Conservation (phyloP, 768 basidiomycete species). For the Mrakia hoshinonis region DNA sequence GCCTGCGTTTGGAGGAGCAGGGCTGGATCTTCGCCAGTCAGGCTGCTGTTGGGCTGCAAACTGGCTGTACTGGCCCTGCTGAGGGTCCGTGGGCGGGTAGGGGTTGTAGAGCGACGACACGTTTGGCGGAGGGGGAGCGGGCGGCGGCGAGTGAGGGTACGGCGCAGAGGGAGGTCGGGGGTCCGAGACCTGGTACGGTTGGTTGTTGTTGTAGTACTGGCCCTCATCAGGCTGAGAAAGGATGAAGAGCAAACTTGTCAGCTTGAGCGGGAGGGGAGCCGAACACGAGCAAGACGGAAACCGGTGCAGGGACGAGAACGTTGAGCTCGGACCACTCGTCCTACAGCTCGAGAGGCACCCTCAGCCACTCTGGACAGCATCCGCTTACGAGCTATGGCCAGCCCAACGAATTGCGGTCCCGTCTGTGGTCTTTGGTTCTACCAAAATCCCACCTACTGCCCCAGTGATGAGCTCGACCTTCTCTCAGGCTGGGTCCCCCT, state of each 20-base stretch:
- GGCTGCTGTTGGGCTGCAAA: constrained; percentile 9
- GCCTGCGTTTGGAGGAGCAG: constrained; percentile 1
- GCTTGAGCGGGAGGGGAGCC: neutral
- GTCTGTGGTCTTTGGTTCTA: too few species aligned
- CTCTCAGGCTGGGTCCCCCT: too few species aligned
- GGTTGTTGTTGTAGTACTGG: constrained; percentile 10
- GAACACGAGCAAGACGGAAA: neutral
- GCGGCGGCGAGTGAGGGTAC: neutral
- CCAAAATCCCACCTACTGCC: too few species aligned
- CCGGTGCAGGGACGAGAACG: neutral
- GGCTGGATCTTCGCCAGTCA: constrained; percentile 7
- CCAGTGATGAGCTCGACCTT: too few species aligned
- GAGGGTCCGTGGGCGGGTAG: neutral
- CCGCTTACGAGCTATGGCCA: too few species aligned
- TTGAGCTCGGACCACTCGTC: neutral
- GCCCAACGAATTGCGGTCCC: too few species aligned
- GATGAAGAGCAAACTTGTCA: neutral
- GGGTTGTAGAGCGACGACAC: neutral
- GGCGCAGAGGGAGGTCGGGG: constrained; percentile 10
- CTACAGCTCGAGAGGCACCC: too few species aligned
- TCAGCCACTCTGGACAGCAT: too few species aligned
- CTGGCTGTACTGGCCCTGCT: neutral
- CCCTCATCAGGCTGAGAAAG: neutral
- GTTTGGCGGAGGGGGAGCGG: neutral
- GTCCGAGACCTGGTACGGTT: constrained; percentile 11